Conservation (phyloP, 108 stramenopile species). For the Mediolabrus comicus region DNA sequence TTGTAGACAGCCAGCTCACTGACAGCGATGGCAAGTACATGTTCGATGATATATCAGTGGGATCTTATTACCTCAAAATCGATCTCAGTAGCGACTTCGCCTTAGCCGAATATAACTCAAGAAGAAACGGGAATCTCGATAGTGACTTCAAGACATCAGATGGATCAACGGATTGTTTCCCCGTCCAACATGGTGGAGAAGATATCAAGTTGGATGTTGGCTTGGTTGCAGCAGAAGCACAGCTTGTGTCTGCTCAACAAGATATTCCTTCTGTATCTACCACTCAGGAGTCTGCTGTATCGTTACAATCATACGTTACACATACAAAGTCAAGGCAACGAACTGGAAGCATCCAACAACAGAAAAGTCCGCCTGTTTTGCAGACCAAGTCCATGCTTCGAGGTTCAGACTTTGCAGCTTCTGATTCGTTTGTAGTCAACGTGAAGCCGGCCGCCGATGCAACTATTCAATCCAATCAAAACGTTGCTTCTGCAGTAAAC, state of each 20-base stretch:
- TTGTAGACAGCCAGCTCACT: constrained; percentile 19
- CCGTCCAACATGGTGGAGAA: background rate
- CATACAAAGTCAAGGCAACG: background rate
- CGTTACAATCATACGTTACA: background rate
- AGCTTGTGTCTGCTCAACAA: background rate
- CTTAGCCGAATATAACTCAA: background rate
- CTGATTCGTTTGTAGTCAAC: constrained; percentile 9
- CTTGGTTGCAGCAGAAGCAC: background rate
- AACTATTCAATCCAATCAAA: constrained; percentile 12
- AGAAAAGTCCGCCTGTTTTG: background rate
- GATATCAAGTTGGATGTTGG: background rate
- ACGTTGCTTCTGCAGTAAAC: background rate
- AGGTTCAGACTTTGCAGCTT: constrained; percentile 2
- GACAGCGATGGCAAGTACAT: constrained; percentile 6
- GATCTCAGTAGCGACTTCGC: background rate
- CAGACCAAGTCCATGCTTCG: constrained; percentile 12
- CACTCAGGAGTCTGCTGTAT: background rate
- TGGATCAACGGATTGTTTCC: background rate
- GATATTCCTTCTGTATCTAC: background rate
- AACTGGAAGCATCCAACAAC: background rate
- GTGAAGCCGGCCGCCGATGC: constrained; percentile 14
- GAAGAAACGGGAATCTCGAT: background rate
- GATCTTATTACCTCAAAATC: background rate
- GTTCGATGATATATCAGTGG: constrained; percentile 4
- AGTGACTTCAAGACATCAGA: background rate